Conservation (phyloP, 2,329 filamentous ascomycete genomes). For the Apiospora aurea region DNA sequence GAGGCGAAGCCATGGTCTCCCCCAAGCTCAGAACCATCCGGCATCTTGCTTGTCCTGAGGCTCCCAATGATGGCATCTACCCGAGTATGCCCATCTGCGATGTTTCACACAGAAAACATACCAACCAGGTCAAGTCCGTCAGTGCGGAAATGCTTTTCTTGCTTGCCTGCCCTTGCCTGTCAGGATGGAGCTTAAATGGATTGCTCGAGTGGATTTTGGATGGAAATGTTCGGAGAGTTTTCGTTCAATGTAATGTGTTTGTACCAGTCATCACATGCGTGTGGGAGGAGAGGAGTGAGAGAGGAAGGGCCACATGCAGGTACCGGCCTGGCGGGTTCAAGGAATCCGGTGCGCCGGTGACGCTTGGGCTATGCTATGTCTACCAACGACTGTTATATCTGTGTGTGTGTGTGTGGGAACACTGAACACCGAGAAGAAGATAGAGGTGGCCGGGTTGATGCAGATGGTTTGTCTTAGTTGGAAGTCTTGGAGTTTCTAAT, state of each 20-base stretch:
- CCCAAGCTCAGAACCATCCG: not conserved
- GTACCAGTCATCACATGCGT: conserved; percentile 6
- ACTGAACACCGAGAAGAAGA: not conserved
- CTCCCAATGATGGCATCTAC: not conserved
- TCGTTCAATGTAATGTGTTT: not conserved
- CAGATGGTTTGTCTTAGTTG: not conserved
- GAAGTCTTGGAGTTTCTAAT: not conserved
- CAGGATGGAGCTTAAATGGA: not conserved
- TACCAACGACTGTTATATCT: not conserved
- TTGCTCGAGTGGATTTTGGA: not conserved
- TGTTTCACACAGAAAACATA: not conserved
- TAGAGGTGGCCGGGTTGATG: not conserved
- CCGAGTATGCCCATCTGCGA: not conserved
- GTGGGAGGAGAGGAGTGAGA: not conserved
- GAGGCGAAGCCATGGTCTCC: not conserved
- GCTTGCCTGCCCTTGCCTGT: not conserved
- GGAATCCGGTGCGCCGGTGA: not conserved
- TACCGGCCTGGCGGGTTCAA: conserved; percentile 11
- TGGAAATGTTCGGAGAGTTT: not conserved
- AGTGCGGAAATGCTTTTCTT: not conserved
- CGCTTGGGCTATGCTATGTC: not conserved
- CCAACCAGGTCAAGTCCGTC: not conserved
- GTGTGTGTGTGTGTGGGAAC: not conserved
- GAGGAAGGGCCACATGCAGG: not conserved
- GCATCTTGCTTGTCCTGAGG: not conserved